phyloP scores from a whole-genome alignment of 192 early-diverging fungal genomes.

The Mortierella hygrophila region DNA sequence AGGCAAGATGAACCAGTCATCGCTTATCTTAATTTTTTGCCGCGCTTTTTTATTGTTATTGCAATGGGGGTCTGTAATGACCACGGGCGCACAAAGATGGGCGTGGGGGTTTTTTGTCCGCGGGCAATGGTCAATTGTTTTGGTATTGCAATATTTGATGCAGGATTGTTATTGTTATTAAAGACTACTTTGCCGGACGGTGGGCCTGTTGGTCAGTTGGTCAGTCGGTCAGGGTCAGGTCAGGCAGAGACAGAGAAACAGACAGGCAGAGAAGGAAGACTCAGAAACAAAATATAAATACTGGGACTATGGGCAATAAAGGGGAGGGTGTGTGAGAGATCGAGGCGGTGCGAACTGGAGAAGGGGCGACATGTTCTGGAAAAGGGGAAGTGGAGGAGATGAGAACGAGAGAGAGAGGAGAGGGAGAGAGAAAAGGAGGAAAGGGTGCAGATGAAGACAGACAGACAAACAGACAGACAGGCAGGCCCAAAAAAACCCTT shows the following conservation, averaged over 20 bases:
- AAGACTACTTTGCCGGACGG: neutral
- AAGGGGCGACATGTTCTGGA: neutral
- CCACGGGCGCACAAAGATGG: neutral
- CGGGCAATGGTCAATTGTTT: neutral
- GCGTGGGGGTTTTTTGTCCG: neutral
- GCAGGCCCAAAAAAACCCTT: neutral
- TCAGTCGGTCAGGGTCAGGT: slow-evolving; percentile 1
- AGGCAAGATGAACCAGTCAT: neutral
- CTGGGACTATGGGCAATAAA: neutral
- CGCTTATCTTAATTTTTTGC: neutral
- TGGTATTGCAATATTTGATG: neutral
- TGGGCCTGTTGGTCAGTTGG: neutral
- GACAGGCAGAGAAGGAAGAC: neutral
- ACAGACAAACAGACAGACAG: neutral
- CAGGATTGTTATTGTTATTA: neutral
- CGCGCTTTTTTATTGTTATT: neutral
- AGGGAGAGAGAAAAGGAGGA: neutral
- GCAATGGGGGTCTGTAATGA: neutral
- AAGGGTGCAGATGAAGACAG: neutral
- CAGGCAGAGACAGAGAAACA: neutral
- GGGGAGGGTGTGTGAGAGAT: neutral
- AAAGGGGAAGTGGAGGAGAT: neutral
- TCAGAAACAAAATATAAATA: neutral
- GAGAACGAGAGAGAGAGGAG: neutral
- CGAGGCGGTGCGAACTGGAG: neutral